These are phyloP conservation scores for Solanum hybrid DNA, from an alignment of 305 asterid species.

Conservation along the genomic window DNA sequence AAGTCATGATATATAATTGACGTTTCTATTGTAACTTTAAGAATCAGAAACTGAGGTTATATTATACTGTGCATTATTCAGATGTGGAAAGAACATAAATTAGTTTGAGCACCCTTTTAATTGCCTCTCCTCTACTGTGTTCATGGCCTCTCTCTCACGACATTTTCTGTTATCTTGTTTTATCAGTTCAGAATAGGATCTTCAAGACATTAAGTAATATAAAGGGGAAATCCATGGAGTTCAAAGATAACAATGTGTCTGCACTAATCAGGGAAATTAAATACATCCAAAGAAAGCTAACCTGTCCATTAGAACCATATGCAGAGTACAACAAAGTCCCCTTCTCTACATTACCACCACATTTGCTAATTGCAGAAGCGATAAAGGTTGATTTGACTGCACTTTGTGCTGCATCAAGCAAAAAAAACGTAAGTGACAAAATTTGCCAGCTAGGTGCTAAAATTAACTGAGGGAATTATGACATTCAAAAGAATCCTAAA, in stretches of 20 bases:
- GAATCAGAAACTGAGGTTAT: background rate
- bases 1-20: background rate
- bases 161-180: background rate
- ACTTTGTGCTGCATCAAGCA: slow-evolving; percentile 70
- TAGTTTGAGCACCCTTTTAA: background rate
- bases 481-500: background rate
- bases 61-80: background rate
- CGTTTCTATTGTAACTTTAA: background rate
- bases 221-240: background rate
- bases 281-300: slow-evolving; percentile 7
- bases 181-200: background rate
- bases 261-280: background rate
- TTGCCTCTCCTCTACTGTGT: background rate
- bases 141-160: background rate
- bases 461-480: background rate
- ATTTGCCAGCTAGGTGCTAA: background rate
- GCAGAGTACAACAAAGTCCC: slow-evolving; percentile 66
- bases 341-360: slow-evolving; percentile 93
- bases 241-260: background rate
- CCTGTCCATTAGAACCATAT: slow-evolving; percentile 92
- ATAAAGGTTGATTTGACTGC: slow-evolving; percentile 80
- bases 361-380: slow-evolving; percentile 75
- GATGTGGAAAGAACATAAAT: background rate
- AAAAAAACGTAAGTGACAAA: slow-evolving; percentile 7
- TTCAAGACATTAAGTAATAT: background rate